Evolutionary conservation across 169 alveolate species (phyloP), one percentile per base, ranked within the genome.

Genomic region (Plasmodium yoelii): DNA sequence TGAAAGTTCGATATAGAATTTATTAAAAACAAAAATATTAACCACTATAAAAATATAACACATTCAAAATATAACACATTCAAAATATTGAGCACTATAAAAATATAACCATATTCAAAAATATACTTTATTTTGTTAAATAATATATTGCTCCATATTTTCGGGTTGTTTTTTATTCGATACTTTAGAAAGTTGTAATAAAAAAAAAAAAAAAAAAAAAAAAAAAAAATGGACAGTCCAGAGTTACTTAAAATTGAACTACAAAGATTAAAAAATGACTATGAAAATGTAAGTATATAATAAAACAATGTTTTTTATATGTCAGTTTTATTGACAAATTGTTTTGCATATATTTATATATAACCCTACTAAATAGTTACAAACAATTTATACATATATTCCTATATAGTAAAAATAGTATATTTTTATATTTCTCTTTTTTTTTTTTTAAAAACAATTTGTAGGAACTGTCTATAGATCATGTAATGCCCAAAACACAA

Each of bases 401-500:
- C 22, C 4, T 34, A 34, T 34, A 0, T 4, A 0, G 7, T 3
- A 34, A 34, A 34, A 34, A 28, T 28, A 0, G 4, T 34, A 34
- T 34, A 3, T 34, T 3, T 34, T 34, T 34, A 0, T 3, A 5
- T 18, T 55, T 55, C 0, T 46, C 8, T 55, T 55, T 13, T 46
- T 15, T 13, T 46, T 15, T 22, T 42, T n/a, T 18, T 22, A 34
- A 28, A 28, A 53, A 51, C 42, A n/a, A n/a, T 39, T 59, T 42
- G 53, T 42, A 75, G 88, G 88, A 75, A 26, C 56, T 75, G 15
- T 75, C 88, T 19, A 60, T 75, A 12, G 88, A 75, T 22, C 88
- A 75, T 5, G 88, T 75, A 75, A 75, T 75, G 88, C 88, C 88
- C 6, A 75, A 75, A 55, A 75, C 88, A 8, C 88, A 75, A 56